Evolutionary conservation across 2,329 filamentous ascomycete species (phyloP).

Genomic region (Xylaria sp.): DNA sequence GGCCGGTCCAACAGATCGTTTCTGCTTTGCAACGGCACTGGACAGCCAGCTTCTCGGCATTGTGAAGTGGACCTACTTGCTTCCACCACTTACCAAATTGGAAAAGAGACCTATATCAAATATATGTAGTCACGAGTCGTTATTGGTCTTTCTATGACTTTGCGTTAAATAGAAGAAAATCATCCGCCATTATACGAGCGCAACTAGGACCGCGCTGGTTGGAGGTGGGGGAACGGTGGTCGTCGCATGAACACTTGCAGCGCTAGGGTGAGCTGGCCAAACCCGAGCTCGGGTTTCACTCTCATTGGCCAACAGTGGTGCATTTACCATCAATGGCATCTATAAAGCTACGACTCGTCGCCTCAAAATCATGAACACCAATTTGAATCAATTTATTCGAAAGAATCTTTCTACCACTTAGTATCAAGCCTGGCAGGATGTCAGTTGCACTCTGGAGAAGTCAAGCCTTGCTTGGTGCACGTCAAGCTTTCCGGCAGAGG

Average conservation of each 20-base stretch:
- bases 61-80: constrained; percentile 3
- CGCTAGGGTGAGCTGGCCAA: constrained; percentile 39
- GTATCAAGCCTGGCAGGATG: constrained; percentile 19
- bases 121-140: neutral
- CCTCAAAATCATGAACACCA: constrained; percentile 5
- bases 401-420: neutral
- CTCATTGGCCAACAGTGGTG: constrained; percentile 28
- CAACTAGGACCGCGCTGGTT: neutral
- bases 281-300: constrained; percentile 50
- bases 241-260: constrained; percentile 18
- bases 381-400: neutral
- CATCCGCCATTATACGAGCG: neutral
- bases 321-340: neutral
- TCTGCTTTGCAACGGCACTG: constrained; percentile 47
- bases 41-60: constrained; percentile 26
- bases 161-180: neutral
- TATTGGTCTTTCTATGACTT: neutral
- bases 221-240: constrained; percentile 22
- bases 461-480: constrained; percentile 23
- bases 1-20: constrained; percentile 54
- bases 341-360: constrained; percentile 30
- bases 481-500: constrained; percentile 2
- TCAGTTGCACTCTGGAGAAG: constrained; percentile 17
- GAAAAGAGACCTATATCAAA: neutral
- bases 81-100: neutral